phyloP scores from a whole-genome alignment of 495 filamentous ascomycete species.

The Wilcoxina mikolae region DNA sequence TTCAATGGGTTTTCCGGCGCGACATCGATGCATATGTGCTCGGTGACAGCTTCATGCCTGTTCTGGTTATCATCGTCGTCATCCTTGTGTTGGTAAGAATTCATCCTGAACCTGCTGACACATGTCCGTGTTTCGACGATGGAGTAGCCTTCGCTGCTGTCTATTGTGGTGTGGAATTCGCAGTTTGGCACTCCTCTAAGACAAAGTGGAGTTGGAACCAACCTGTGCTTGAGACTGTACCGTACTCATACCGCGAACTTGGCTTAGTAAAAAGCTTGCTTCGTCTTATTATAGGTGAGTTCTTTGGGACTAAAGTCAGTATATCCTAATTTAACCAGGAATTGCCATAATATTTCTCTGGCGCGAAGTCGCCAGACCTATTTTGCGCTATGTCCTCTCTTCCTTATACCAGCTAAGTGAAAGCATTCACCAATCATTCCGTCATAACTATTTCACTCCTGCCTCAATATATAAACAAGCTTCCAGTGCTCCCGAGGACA shows the following conservation, averaged over 20 bases:
- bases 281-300: constrained; percentile 46
- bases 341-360: constrained; percentile 74
- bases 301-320: neutral
- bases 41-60: constrained; percentile 40
- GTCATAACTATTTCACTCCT: constrained; percentile 74
- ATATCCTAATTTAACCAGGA: constrained; percentile 32
- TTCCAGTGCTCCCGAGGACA: constrained; percentile 65
- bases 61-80: constrained; percentile 44
- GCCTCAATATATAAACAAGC: constrained; percentile 78
- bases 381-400: constrained; percentile 59
- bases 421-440: constrained; percentile 57
- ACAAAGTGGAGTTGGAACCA: constrained; percentile 41
- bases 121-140: constrained; percentile 96
- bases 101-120: constrained; percentile 89
- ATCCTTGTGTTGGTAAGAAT: constrained; percentile 67
- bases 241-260: constrained; percentile 47
- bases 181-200: constrained; percentile 62
- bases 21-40: constrained; percentile 52
- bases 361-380: constrained; percentile 75
- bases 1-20: constrained; percentile 59
- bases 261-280: constrained; percentile 45
- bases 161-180: constrained; percentile 62
- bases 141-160: constrained; percentile 87
- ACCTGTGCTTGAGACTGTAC: constrained; percentile 46
- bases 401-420: constrained; percentile 79